Evolutionary conservation across 768 basidiomycete genomes (phyloP), one percentile per base, ranked within the genome.

Genomic region (Dacryopinax spathularia): DNA sequence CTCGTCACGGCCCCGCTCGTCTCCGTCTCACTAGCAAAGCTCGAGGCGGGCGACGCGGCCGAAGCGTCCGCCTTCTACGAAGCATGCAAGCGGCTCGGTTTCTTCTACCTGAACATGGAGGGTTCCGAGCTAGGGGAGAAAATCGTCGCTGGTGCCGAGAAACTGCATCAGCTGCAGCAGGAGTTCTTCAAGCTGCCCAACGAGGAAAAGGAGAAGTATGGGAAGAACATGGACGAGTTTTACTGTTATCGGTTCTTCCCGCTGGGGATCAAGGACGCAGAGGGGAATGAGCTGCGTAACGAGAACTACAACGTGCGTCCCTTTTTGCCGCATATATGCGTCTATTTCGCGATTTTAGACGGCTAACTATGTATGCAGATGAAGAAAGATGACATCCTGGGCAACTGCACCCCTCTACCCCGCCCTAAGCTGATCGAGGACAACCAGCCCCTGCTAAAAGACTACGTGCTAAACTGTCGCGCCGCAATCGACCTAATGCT

Each of bases 371-470:
- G 25, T 56, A 6, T 9, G 29, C 34, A 68, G 67, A 33, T 68
- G 15, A 36, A 62, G 9, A 68, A 68, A 63, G 67, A 68, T 25
- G 67, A 68, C 39, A 65, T 68, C 12, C 63, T 68, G 3, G 67
- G 67, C 16, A 60, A 65, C 25, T 65, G 65, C 33, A 62, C 62
- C 18, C 61, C 63, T 3, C 64, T 66, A 16, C 60, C 66, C 20
- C 60, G 60, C 35, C 67, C 63, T 31, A 64, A 56, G 9, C 25
- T 66, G 44, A 65, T 68, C 31, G 34, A 64, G 2, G 39, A 66
- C 34, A 39, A 65, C 43, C 65, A 68, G 33, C 27, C 34, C 1
- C 37, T 68, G 4, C 59, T 68, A 15, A 60, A 65, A 27, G 12
- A 25, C 15, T 68, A 68, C 34, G 65, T 66, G 15, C 29, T 29